Evolutionary conservation across 768 basidiomycete species (phyloP).

Genomic region (Sarcodon sp.): DNA sequence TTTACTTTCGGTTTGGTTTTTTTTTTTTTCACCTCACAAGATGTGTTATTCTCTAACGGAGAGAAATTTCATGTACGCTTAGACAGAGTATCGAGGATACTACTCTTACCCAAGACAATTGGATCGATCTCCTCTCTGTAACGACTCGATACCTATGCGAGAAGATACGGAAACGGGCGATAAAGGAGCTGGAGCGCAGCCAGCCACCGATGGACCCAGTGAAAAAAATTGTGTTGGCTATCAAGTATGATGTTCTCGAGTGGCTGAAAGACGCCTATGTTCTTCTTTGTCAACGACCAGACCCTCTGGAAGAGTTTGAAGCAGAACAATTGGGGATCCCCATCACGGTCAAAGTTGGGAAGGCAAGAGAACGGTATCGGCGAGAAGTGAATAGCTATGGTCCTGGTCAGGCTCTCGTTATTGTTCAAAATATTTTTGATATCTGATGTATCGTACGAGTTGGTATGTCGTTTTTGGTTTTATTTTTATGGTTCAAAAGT

Average conservation of each 20-base stretch:
- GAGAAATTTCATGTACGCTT: background rate
- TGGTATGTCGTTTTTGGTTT: background rate
- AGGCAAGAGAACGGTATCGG: conserved; percentile 11
- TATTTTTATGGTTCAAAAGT: background rate
- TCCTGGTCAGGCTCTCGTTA: background rate
- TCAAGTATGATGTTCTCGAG: conserved; percentile 21
- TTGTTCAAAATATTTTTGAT: background rate
- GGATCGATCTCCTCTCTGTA: conserved; percentile 26
- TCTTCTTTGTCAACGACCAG: conserved; percentile 19
- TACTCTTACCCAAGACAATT: conserved; percentile 13
- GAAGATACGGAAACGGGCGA: conserved; percentile 19
- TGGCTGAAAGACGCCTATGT: conserved; percentile 28
- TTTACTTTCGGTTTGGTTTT: conserved; percentile 20
- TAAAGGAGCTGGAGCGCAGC: conserved; percentile 10
- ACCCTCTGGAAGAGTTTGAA: conserved; percentile 21
- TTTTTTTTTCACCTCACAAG: background rate
- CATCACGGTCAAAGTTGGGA: conserved; percentile 13
- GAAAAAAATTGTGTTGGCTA: conserved; percentile 24
- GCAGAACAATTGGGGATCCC: conserved; percentile 20
- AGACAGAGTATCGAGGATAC: background rate
- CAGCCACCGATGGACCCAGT: conserved; percentile 16
- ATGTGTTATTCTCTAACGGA: too few relatives aligned
- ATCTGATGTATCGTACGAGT: background rate
- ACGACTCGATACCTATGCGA: conserved; percentile 25
- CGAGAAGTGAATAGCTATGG: background rate